phyloP scores from a whole-genome alignment of 2,329 filamentous ascomycete genomes.

The Tolypocladium guangdongense region DNA sequence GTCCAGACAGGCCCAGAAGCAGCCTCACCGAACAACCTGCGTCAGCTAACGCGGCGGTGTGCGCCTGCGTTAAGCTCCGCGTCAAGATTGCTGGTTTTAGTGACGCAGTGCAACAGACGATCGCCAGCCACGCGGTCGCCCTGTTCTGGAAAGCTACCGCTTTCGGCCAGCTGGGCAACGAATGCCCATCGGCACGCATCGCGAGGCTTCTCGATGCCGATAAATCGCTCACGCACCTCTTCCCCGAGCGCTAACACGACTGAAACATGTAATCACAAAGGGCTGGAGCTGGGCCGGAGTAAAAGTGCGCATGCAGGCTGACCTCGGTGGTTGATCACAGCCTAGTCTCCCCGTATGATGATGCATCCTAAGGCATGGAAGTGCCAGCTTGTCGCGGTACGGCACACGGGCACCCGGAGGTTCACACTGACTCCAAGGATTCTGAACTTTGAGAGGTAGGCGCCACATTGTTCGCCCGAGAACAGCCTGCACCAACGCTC shows the following conservation, averaged over 20 bases:
- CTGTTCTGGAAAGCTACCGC: not conserved
- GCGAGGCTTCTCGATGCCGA: not conserved
- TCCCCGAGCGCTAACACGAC: not conserved
- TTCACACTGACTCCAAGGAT: not conserved
- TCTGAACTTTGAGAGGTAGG: not conserved
- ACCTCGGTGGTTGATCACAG: not conserved
- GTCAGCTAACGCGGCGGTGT: not conserved
- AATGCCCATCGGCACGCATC: too few species aligned
- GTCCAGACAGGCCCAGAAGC: not conserved
- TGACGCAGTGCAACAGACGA: not conserved
- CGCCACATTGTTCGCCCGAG: not conserved
- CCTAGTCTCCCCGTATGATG: not conserved
- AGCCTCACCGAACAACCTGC: not conserved
- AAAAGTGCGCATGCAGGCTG: not conserved
- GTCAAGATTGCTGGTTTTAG: not conserved
- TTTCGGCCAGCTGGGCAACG: not conserved
- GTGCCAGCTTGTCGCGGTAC: not conserved
- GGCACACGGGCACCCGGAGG: not conserved
- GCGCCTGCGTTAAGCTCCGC: not conserved
- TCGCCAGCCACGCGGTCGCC: not conserved
- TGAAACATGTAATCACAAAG: not conserved
- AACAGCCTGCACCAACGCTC: not conserved
- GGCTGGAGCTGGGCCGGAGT: not conserved
- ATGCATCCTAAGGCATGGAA: not conserved
- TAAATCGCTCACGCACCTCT: not conserved